These are phyloP conservation scores for Sodiomyces alkalinus DNA, from an alignment of 2,329 filamentous ascomycete genomes.

Conservation along the genomic window DNA sequence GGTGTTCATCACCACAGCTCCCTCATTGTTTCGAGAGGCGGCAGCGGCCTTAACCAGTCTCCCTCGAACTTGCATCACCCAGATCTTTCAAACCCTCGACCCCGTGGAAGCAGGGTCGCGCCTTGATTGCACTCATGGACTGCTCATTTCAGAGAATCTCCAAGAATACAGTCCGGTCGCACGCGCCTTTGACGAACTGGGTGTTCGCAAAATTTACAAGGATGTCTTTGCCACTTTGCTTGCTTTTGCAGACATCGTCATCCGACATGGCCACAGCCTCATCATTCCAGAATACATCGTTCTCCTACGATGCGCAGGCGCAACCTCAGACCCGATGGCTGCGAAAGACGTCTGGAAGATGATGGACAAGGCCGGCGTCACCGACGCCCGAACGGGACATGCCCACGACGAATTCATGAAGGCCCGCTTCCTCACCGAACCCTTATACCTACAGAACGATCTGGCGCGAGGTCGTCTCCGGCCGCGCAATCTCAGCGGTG, in stretches of 20 bases:
- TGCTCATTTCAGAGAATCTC: conserved; percentile 23
- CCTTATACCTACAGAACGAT: conserved; percentile 30
- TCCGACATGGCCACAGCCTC: conserved; percentile 12
- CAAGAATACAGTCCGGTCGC: conserved; percentile 21
- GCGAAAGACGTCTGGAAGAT: conserved; percentile 20
- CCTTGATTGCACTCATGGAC: conserved; percentile 30
- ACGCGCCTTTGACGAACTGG: conserved; percentile 24
- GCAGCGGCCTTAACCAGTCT: conserved; percentile 16
- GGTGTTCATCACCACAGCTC: background rate
- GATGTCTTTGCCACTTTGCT: conserved; percentile 19
- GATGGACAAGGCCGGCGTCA: conserved; percentile 13
- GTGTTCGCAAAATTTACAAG: conserved; percentile 26
- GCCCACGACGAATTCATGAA: conserved; percentile 30
- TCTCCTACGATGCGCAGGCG: conserved; percentile 31
- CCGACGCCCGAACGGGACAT: conserved; percentile 14
- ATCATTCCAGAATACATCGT: conserved; percentile 25
- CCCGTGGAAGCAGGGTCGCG: conserved; percentile 33
- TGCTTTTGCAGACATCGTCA: conserved; percentile 18
- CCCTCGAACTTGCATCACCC: conserved; percentile 41
- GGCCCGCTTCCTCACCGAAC: conserved; percentile 29
- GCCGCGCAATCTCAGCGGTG: conserved; percentile 21
- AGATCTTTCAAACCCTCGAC: conserved; percentile 47
- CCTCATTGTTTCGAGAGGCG: conserved; percentile 1
- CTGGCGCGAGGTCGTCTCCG: conserved; percentile 21
- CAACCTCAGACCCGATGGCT: conserved; percentile 20